Evolutionary conservation across 768 basidiomycete genomes (phyloP).

Genomic region (Auricularia auricula-judae): DNA sequence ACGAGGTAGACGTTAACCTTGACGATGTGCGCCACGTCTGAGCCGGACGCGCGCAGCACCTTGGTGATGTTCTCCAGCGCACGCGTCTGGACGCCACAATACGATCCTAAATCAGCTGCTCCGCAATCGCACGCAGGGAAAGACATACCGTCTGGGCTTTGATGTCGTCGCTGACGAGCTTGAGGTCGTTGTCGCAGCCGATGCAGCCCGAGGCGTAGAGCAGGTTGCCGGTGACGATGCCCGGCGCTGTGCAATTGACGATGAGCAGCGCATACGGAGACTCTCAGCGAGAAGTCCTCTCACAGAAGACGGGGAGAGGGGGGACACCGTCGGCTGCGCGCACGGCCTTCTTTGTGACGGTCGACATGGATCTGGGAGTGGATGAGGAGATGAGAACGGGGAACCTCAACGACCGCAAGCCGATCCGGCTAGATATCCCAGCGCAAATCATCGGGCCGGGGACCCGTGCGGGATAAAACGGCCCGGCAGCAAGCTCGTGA

Average conservation of each 20-base stretch:
- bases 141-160: constrained; percentile 26
- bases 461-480: neutral
- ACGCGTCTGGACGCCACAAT: constrained; percentile 15
- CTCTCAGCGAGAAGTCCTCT: neutral
- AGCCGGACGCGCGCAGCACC: constrained; percentile 28
- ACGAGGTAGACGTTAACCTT: constrained; percentile 31
- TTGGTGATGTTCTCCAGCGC: constrained; percentile 29
- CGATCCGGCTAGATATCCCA: neutral
- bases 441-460: neutral
- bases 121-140: neutral
- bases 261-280: neutral
- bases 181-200: constrained; percentile 21
- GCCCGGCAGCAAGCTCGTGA: too few relatives aligned
- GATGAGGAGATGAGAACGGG: neutral
- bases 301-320: constrained; percentile 25
- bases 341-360: constrained; percentile 18
- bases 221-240: constrained; percentile 21
- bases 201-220: constrained; percentile 33
- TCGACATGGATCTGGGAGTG: neutral
- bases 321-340: constrained; percentile 22
- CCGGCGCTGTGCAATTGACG: constrained; percentile 21
- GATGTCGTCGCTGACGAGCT: constrained; percentile 26
- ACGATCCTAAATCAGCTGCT: neutral
- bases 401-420: neutral
- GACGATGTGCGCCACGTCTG: constrained; percentile 24